Percentiles rank a stretch among this genome's conserved stretches.
These are phyloP conservation scores for Melastoma candidum DNA, from an alignment of 441 rosid genomes.

Conservation along the genomic window DNA sequence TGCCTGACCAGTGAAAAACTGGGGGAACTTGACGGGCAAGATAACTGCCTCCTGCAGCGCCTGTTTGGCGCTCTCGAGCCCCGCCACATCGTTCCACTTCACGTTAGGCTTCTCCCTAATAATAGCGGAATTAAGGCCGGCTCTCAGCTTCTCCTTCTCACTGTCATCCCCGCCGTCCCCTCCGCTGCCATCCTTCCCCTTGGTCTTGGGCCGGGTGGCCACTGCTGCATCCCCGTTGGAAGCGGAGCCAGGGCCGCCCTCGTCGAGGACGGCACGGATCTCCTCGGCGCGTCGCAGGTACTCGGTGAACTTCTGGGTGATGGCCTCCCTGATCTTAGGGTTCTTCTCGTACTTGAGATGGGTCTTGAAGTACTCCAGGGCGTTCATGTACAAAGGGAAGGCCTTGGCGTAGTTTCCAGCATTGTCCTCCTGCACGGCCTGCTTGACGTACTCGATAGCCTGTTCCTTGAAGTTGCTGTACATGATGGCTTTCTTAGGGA, in stretches of 20 bases:
- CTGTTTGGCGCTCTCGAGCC: slow-evolving; percentile 75
- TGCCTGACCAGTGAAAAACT: slow-evolving; percentile 66
- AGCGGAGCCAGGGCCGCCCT: slow-evolving; percentile 80
- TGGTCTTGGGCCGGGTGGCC: slow-evolving; percentile 72
- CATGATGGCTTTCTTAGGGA: slow-evolving; percentile 26
- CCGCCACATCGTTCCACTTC: slow-evolving; percentile 72
- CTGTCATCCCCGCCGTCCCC: slow-evolving; percentile 65
- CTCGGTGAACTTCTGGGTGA: slow-evolving; percentile 90
- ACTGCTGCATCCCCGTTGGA: slow-evolving; percentile 88
- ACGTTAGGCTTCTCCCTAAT: slow-evolving; percentile 77
- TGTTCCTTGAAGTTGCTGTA: slow-evolving; percentile 98
- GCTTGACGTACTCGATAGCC: slow-evolving; percentile 96
- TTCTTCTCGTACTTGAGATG: slow-evolving; percentile 98
- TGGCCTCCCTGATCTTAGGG: slow-evolving; percentile 85
- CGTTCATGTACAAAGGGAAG: slow-evolving; percentile 91
- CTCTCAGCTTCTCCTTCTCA: slow-evolving; percentile 67
- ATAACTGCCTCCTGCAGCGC: slow-evolving; percentile 91
- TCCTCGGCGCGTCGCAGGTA: slow-evolving; percentile 98
- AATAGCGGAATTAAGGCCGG: slow-evolving; percentile 82
- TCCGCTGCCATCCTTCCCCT: slow-evolving; percentile 57
- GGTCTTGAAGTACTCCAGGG: slow-evolving; percentile 94
- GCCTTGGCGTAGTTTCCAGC: slow-evolving; percentile 92
- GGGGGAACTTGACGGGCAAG: slow-evolving; percentile 86
- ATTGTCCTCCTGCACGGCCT: slow-evolving; percentile 88
- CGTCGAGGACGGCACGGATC: slow-evolving; percentile 90